A percentile compares a stretch with the other conserved stretches of the same genome.
phyloP scores from a whole-genome alignment of 306 rosid species.

The Vigna nakashimae region DNA sequence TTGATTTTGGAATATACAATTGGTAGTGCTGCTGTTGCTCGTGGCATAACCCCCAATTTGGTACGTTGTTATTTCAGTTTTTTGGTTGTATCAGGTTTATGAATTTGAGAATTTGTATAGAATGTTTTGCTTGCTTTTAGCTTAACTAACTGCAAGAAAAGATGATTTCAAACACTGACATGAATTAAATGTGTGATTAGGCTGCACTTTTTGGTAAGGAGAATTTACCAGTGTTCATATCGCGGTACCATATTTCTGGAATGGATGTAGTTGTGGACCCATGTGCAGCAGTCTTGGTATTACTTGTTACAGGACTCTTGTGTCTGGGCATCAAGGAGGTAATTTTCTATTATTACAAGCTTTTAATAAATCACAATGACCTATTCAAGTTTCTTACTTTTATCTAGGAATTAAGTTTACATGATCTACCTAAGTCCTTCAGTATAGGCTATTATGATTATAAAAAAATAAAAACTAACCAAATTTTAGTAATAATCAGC shows the following conservation, averaged over 20 bases:
- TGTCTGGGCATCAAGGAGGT: slow-evolving; percentile 97
- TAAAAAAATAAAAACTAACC: not conserved
- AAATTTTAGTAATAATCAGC: not conserved
- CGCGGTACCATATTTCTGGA: slow-evolving; percentile 78
- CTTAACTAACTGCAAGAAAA: not conserved
- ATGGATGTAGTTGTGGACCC: slow-evolving; percentile 79
- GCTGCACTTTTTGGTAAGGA: slow-evolving; percentile 75
- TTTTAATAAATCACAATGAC: no score
- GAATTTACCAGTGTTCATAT: slow-evolving; percentile 73
- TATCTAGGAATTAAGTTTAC: no score
- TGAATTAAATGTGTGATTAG: slow-evolving; percentile 47
- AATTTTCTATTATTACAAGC: slow-evolving; percentile 8
- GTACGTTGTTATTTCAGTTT: slow-evolving; percentile 44
- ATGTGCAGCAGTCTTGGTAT: slow-evolving; percentile 83
- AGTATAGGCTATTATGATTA: not conserved
- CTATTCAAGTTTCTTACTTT: no score
- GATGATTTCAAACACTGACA: not conserved
- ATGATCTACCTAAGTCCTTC: no score
- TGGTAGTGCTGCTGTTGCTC: slow-evolving; percentile 90
- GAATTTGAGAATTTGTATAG: slow-evolving; percentile 24
- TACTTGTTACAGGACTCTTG: slow-evolving; percentile 75
- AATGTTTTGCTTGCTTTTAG: not conserved
- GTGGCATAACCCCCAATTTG: slow-evolving; percentile 94
- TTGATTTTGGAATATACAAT: slow-evolving; percentile 88
- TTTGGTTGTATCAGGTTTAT: not conserved